These are phyloP conservation scores for Daldinia concentrica DNA, from an alignment of 495 filamentous ascomycete species.

Conservation along the genomic window DNA sequence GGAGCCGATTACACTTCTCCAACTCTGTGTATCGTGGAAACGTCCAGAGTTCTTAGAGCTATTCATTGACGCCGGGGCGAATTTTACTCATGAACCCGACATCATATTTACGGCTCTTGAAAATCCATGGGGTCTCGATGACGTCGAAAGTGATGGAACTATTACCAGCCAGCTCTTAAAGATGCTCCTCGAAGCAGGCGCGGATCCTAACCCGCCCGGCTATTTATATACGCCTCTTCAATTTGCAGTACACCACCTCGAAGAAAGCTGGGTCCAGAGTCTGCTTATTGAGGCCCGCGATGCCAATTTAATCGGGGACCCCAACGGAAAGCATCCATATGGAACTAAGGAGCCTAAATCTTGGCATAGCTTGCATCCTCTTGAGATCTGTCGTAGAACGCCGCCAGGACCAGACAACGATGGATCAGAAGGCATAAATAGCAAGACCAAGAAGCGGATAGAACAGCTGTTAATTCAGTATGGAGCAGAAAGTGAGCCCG, in stretches of 20 bases:
- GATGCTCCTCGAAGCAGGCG: slow-evolving; percentile 38
- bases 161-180: slow-evolving; percentile 22
- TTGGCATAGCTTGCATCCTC: slow-evolving; percentile 23
- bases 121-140: slow-evolving; percentile 4
- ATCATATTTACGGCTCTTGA: slow-evolving; percentile 27
- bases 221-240: slow-evolving; percentile 33
- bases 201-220: slow-evolving; percentile 21
- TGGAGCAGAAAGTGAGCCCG: slow-evolving; percentile 6
- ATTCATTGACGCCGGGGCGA: slow-evolving; percentile 28
- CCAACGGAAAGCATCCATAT: slow-evolving; percentile 17
- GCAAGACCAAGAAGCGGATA: slow-evolving; percentile 24
- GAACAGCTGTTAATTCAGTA: slow-evolving; percentile 24
- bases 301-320: slow-evolving; percentile 18
- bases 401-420: neutral
- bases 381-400: slow-evolving; percentile 23
- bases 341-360: neutral
- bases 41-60: slow-evolving; percentile 26
- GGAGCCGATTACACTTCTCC: slow-evolving; percentile 28
- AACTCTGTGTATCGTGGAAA: slow-evolving; percentile 30
- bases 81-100: slow-evolving; percentile 18
- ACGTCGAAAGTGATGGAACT: slow-evolving; percentile 8
- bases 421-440: neutral
- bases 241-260: slow-evolving; percentile 21
- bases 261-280: slow-evolving; percentile 24
- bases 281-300: slow-evolving; percentile 32